Base-by-base conservation (phyloP, 345 rosid genomes). In the Gossypium bickii region DNA sequence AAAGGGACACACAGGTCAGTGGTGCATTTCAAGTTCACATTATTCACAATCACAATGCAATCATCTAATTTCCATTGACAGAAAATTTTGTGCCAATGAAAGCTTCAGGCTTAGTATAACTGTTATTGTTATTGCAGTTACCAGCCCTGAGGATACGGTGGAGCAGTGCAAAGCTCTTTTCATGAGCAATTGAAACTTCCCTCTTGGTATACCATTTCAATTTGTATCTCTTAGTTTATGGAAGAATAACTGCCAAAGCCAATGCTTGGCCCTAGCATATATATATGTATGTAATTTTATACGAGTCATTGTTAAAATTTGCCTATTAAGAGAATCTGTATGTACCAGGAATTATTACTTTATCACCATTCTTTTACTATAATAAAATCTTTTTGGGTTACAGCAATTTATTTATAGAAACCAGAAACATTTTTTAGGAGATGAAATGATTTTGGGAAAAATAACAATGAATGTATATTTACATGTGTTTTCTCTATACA, bases 1-100 rank as follows among this genome's bases (percentile, higher is more conserved):
- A 24, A 78, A 85, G 49, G 98, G 98, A 63, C 97, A 94, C 77
- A 88, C 94, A 88, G 98, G 98, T 94, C 3, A 86, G 83, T 64
- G 41, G 49, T 41, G 49, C 13, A 53, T n/a, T n/a, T 53, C 9
- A 53, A 53, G 9, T 53, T n/a, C 3, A 17, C 58, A n/a, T 53
- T 2, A 53, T 17, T n/a, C 55, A 0, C 58, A 17, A 53, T 67
- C 53, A 45, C 4, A 20, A 20, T 44, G 44, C 27, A 18, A 64
- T 43, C 16, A 29, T 70, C 2, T 8, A 51, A 55, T 18, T 17
- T 38, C 51, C 51, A 71, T 52, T 18, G 27, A 12, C 29, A 55
- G 2, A 12, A 66, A 66, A 29, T 20, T 41, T 43, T 67, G 18
- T 45, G 71, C 38, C 34, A 13, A 68, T 9, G 29, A 68, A 68